These are phyloP conservation scores for Sarocladium kiliense DNA, from an alignment of 2,329 filamentous ascomycete genomes.

Conservation along the genomic window DNA sequence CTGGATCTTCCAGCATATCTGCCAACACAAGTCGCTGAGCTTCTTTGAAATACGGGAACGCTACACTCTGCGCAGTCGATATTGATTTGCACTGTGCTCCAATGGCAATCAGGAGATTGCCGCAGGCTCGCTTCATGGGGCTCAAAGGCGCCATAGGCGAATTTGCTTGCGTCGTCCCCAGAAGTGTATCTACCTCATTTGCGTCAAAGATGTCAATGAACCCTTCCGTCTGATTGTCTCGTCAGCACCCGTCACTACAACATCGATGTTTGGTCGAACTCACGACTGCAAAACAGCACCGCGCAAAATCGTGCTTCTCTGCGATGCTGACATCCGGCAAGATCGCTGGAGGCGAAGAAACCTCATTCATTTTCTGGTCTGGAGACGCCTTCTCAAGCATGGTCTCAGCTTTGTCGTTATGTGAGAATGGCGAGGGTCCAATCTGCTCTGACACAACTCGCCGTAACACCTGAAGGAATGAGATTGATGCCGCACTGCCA, in stretches of 20 bases:
- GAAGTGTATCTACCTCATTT: slow-evolving; percentile 20
- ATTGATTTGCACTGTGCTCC: slow-evolving; percentile 40
- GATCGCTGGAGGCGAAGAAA: not conserved
- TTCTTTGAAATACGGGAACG: slow-evolving; percentile 37
- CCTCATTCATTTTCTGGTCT: slow-evolving; percentile 4
- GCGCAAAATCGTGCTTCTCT: slow-evolving; percentile 13
- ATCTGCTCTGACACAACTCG: slow-evolving; percentile 43
- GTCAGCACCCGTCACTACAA: not conserved
- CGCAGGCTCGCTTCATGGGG: slow-evolving; percentile 10
- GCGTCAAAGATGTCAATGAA: slow-evolving; percentile 27
- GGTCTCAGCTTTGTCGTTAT: slow-evolving; percentile 42
- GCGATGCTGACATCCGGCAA: slow-evolving; percentile 14
- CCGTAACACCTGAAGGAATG: slow-evolving; percentile 50
- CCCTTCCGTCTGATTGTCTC: slow-evolving; percentile 23
- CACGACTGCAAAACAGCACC: slow-evolving; percentile 18
- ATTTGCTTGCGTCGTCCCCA: slow-evolving; percentile 9
- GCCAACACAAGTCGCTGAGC: slow-evolving; percentile 43
- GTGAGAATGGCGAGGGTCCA: slow-evolving; percentile 48
- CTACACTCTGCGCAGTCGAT: slow-evolving; percentile 21
- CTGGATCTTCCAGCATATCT: slow-evolving; percentile 48
- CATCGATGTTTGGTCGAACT: not conserved
- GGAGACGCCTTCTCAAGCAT: slow-evolving; percentile 44
- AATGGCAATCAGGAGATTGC: slow-evolving; percentile 45
- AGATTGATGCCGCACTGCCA: slow-evolving; percentile 46
- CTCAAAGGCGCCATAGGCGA: slow-evolving; percentile 4